Evolutionary conservation across 140 eudicot species (phyloP), one percentile per base, ranked within the genome.

Genomic region (Bidens hawaiensis): DNA sequence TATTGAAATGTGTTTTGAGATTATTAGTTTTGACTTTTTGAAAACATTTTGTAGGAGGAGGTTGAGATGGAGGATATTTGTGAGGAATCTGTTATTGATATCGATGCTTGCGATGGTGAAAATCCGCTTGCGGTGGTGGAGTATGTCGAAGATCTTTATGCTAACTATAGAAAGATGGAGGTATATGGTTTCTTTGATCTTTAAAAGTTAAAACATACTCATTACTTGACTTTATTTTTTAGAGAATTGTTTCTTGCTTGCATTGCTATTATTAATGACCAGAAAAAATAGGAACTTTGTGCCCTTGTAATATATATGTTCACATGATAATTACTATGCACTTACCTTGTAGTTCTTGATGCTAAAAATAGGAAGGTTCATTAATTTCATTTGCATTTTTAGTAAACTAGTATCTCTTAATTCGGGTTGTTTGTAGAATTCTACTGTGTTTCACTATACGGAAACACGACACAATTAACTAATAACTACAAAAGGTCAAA

Each of bases 1-100:
- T 8, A 2, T 18, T 48, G 4, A 14, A 19, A 45, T 31, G 36
- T 62, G 4, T 67, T 43, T 53, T 27, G 28, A n/a, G 71, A 38
- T 18, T 22, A 43, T 48, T 19, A 58, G 49, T 2, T 23, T n/a
- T 59, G 33, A 59, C 25, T 66, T 22, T 71, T 42, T 22, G 42
- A 15, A 28, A 51, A 49, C n/a, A n/a, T n/a, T 19, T 38, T 31
- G 26, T 47, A 79, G 76, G 78, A 75, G 68, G 90, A 83, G 42
- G 80, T 84, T 69, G 95, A 87, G 54, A 87, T 87, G 98, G 98
- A 84, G 73, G 98, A 91, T 65, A 83, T 80, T 6, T 79, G 74
- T 55, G 90, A 88, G 54, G 99, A 93, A 34, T 57, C 79, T 0
- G 27, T 88, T 3, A 5, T 76, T 27, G 90, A 94, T 62, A 94